Evolutionary conservation across 768 basidiomycete genomes (phyloP), one percentile per base, ranked within the genome.

Genomic region (Tremella mesenterica): DNA sequence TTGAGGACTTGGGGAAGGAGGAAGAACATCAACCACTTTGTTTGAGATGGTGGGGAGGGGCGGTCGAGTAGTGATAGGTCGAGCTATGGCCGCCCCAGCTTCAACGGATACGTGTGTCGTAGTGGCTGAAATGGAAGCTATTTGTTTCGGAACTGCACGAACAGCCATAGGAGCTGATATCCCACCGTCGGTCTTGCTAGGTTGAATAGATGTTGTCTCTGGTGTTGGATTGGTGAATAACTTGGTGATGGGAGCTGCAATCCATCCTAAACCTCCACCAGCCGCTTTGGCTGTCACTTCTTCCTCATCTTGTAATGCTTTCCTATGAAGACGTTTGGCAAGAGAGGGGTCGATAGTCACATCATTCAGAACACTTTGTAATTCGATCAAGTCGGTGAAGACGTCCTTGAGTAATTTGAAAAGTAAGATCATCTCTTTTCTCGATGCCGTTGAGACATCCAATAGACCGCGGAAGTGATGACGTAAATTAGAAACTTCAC

Each of bases 31-130:
- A 18, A 54, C 33, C 16, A 43, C 53, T 4, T 29, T 21, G 29
- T 39, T 46, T 18, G 33, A 18, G 10, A 48, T 49, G 14, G 46
- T 45, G 14, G 23, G 23, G 6, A 41, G 38, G 4, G 38, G 23
- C 12, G 47, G 28, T 7, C 26, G 25, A 16, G 29, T 27, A 9
- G 52, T 29, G 10, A 28, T 16, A 10, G 55, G 25, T n/a, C 82
- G 59, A 10, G 70, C 79, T 12, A 78, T 76, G 9, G 81, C 85
- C 1, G 80, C 75, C 3, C 86, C 85, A 2, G 83, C 86, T 76
- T 95, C 92, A 52, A 99, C 93, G 54, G 91, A 95, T 62, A 97
- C 92, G 1, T 89, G 91, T 45, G 87, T 92, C 1, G 86, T 78
- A 20, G 87, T 88, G 9, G 95, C 88, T 10, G 85, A 83, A 27